Base-by-base conservation (phyloP, 805 yeast species). In the Saccharomyces mikatae region DNA sequence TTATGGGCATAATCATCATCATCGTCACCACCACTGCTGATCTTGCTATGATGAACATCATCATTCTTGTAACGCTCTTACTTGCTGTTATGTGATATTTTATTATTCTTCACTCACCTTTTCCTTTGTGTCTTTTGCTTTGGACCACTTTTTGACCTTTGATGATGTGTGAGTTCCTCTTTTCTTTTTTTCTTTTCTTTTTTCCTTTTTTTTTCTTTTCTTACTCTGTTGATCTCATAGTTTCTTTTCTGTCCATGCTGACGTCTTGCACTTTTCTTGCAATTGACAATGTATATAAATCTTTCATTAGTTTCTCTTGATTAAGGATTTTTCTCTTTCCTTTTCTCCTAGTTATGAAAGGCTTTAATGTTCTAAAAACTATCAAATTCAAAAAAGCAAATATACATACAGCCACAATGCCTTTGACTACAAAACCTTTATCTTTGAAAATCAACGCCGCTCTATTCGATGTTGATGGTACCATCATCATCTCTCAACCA, bases 391-490 rank as follows among this genome's bases (percentile, higher is more conserved):
- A 17, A 46, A 46, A 46, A 26, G 30, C 48, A 46, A 27, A 24
- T 10, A 21, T 26, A 26, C 22, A 51, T 28, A 51, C 41, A 4
- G n/a, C 13, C 36, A 52, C 8, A 52, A 63, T 63, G 67, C 58
- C 64, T 60, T 56, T 57, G 57, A 62, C 66, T 50, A 56, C 64
- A 44, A 62, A 66, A 61, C 70, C 71, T 49, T 54, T 69, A 49
- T 63, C 67, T 52, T 55, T 74, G 31, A 68, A 67, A 50, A 71
- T 76, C 50, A 69, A 76, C 61, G 81, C 81, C 44, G 74, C 79
- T 59, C 79, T 87, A 58, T 89, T 89, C 71, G 96, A 89, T 73
- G 82, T 90, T 52, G 96, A 89, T 69, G 96, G 96, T 52, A 89
- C 96, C 29, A 75, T 89, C 66, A 89, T 89, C 67, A 82, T 86